phyloP scores from a whole-genome alignment of 805 yeast species.

The Isabelozyma gotoi region DNA sequence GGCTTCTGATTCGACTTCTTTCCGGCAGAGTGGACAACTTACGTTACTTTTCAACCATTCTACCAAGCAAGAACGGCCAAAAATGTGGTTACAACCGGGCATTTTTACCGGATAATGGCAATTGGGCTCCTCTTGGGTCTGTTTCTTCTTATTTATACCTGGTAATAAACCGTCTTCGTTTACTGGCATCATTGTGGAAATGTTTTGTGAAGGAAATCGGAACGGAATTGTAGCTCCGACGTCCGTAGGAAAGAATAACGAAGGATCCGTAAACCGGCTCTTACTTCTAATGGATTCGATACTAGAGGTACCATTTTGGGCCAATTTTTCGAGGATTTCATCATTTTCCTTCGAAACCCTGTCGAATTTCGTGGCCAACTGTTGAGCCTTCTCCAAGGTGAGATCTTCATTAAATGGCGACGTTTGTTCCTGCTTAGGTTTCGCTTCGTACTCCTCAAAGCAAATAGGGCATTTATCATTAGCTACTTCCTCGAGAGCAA shows the following conservation, averaged over 20 bases:
- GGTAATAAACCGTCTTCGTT: conserved; percentile 26
- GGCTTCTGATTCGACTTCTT: conserved; percentile 29
- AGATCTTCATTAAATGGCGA: neutral
- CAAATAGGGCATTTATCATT: conserved; percentile 39
- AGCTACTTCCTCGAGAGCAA: conserved; percentile 14
- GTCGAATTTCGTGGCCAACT: conserved; percentile 3
- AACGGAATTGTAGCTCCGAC: conserved; percentile 20
- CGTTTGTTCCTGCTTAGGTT: neutral
- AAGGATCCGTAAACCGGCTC: conserved; percentile 27
- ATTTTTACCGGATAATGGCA: conserved; percentile 37
- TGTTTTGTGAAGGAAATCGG: conserved; percentile 26
- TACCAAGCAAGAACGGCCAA: conserved; percentile 40
- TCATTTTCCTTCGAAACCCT: conserved; percentile 2
- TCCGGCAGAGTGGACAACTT: conserved; percentile 43
- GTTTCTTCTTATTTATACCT: conserved; percentile 18
- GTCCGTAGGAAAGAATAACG: conserved; percentile 31
- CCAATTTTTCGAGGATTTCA: neutral
- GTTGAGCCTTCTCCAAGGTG: neutral
- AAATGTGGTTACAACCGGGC: conserved; percentile 43
- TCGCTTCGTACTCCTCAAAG: conserved; percentile 31
- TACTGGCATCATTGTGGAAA: conserved; percentile 16
- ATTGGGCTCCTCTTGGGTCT: conserved; percentile 8
- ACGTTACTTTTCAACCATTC: conserved; percentile 41
- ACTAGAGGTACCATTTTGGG: conserved; percentile 1
- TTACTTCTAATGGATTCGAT: conserved; percentile 8